Evolutionary conservation across 164 flowering plant genomes (phyloP).

Genomic region (Piper longum): DNA sequence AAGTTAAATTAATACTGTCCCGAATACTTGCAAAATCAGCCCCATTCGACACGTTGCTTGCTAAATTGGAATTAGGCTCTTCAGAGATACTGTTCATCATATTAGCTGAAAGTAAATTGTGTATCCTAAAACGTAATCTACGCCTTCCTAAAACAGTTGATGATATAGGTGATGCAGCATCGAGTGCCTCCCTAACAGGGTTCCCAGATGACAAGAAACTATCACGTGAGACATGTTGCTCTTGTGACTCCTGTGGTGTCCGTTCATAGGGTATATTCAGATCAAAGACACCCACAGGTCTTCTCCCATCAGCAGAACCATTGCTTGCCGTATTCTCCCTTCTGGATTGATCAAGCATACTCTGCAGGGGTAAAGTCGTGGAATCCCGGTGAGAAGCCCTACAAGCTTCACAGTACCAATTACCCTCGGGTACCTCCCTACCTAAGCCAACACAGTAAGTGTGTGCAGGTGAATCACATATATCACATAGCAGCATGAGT

Average conservation of each 20-base stretch:
- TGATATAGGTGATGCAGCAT: conserved; percentile 38
- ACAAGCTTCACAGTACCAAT: conserved; percentile 95
- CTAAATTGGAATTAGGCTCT: conserved; percentile 10
- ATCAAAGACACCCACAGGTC: conserved; percentile 25
- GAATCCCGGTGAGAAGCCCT: conserved; percentile 47
- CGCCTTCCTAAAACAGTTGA: conserved; percentile 71
- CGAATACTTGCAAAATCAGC: conserved; percentile 14
- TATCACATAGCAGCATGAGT: conserved; percentile 89
- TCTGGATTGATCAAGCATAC: conserved; percentile 23
- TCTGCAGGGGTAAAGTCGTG: conserved; percentile 20
- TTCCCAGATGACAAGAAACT: conserved; percentile 36
- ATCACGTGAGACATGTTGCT: conserved; percentile 22
- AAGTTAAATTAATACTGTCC: conserved; percentile 17
- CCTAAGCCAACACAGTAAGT: conserved; percentile 97
- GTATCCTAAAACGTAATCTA: conserved; percentile 56
- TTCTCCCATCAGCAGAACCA: conserved; percentile 21
- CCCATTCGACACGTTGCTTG: conserved; percentile 17
- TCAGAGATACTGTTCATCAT: conserved; percentile 29
- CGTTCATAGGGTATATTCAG: neutral
- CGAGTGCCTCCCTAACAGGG: conserved; percentile 21
- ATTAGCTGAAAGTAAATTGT: conserved; percentile 24
- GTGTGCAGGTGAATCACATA: conserved; percentile 99
- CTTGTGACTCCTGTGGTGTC: neutral
- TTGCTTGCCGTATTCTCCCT: conserved; percentile 11
- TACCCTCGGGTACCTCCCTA: conserved; percentile 87